Conservation (phyloP, 2,329 filamentous ascomycete species). For the Epichloe brachyelytri region DNA sequence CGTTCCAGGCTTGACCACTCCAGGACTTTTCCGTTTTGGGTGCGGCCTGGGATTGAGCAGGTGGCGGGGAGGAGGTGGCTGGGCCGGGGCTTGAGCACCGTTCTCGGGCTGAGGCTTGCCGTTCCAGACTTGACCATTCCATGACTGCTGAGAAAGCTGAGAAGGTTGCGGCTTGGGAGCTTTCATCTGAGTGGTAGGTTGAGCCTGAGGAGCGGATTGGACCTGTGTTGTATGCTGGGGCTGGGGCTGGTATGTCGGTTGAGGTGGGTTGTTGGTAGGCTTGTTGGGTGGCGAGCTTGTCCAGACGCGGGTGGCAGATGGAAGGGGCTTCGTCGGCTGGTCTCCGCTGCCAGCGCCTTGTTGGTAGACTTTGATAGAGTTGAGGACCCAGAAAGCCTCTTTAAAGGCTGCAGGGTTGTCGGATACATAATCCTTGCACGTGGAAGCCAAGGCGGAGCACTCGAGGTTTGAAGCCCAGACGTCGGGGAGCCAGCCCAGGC, state of each 20-base stretch:
- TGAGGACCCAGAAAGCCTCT: constrained; percentile 67
- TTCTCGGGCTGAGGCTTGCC: not conserved
- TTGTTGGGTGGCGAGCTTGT: not conserved
- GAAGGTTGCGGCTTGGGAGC: not conserved
- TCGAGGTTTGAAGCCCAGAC: constrained; percentile 47
- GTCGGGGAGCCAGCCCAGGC: constrained; percentile 58
- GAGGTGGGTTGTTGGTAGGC: not conserved
- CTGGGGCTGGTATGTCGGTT: not conserved
- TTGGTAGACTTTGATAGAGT: constrained; percentile 52
- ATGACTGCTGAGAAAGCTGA: not conserved
- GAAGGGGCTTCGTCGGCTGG: not conserved
- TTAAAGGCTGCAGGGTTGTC: constrained; percentile 57
- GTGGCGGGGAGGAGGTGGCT: not conserved
- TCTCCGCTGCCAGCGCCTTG: constrained; percentile 4
- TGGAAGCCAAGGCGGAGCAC: constrained; percentile 46
- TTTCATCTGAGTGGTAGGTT: not conserved
- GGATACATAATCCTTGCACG: constrained; percentile 61
- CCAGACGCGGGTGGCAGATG: not conserved
- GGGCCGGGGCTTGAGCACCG: not conserved
- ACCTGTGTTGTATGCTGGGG: not conserved
- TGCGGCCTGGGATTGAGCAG: not conserved
- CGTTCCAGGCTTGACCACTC: constrained; percentile 5
- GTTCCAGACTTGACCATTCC: constrained; percentile 1
- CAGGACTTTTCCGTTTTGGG: not conserved
- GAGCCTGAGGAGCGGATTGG: not conserved